Percentiles rank a stretch among this genome's conserved stretches.
Conservation (phyloP, 2,329 filamentous ascomycete species). For the Chrysoporthe deuterocubensis region DNA sequence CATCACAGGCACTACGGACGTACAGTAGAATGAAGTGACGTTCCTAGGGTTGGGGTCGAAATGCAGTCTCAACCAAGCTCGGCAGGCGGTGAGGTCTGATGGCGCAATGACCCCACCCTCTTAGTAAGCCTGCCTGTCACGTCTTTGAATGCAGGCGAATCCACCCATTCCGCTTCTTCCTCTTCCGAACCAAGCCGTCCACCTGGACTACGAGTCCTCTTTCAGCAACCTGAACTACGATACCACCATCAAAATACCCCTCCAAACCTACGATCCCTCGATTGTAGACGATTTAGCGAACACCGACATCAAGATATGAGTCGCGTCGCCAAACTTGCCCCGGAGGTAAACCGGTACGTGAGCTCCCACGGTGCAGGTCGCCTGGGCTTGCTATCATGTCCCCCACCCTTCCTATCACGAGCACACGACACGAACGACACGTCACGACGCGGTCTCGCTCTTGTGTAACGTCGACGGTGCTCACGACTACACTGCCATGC, state of each 20-base stretch:
- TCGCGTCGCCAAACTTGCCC: slow-evolving; percentile 95
- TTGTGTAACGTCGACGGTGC: not conserved
- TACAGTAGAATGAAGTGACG: not conserved
- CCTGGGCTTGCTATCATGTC: slow-evolving; percentile 13
- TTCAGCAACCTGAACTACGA: slow-evolving; percentile 11
- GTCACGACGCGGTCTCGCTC: slow-evolving; percentile 2
- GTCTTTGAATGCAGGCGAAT: not conserved
- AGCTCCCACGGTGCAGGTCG: slow-evolving; percentile 30
- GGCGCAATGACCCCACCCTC: not conserved
- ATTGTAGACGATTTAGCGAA: slow-evolving; percentile 25
- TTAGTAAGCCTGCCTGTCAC: slow-evolving; percentile 2
- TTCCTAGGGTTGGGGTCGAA: not conserved
- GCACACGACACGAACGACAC: slow-evolving; percentile 4
- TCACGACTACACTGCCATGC: not conserved
- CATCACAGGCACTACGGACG: too few species aligned
- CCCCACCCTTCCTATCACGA: slow-evolving; percentile 12
- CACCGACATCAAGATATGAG: slow-evolving; percentile 77
- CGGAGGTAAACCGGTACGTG: slow-evolving; percentile 96
- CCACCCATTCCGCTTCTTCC: slow-evolving; percentile 22
- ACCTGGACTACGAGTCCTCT: slow-evolving; percentile 22
- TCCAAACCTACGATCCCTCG: slow-evolving; percentile 20
- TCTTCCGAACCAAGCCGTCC: slow-evolving; percentile 25
- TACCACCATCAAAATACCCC: slow-evolving; percentile 13
- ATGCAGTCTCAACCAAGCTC: too few species aligned
- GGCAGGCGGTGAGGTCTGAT: not conserved